Evolutionary conservation across 257 asterid species (phyloP).

Genomic region (Galeopsis tetrahit): DNA sequence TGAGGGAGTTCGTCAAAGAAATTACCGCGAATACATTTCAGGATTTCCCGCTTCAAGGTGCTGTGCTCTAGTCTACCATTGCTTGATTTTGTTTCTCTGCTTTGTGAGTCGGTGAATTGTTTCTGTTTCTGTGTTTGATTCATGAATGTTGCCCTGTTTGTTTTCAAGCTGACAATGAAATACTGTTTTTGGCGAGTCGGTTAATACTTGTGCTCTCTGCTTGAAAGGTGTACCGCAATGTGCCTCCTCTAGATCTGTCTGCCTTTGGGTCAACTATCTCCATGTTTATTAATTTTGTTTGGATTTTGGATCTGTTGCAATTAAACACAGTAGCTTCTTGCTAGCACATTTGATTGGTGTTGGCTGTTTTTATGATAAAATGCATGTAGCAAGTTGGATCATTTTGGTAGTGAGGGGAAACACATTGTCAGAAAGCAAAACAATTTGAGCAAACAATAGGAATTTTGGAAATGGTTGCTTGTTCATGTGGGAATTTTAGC

Average conservation of each 20-base stretch:
- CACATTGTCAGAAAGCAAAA: background rate
- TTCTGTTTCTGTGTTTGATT: constrained; percentile 15
- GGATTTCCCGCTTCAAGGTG: constrained; percentile 84
- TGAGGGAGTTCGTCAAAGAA: constrained; percentile 80
- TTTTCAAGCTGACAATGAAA: constrained; percentile 6
- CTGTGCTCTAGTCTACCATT: constrained; percentile 31
- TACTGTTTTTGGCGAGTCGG: background rate
- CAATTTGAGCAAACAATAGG: constrained; percentile 23
- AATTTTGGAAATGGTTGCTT: constrained; percentile 24
- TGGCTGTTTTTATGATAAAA: background rate
- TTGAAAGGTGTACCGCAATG: constrained; percentile 25
- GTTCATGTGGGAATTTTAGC: background rate
- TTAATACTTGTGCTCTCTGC: constrained; percentile 10
- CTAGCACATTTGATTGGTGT: constrained; percentile 1
- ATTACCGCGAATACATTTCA: constrained; percentile 66
- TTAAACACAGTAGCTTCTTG: background rate
- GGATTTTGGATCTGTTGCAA: constrained; percentile 1
- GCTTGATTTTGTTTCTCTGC: constrained; percentile 29
- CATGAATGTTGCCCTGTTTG: background rate
- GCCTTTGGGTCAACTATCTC: constrained; percentile 20
- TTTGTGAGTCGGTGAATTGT: constrained; percentile 20
- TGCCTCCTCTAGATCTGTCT: constrained; percentile 30
- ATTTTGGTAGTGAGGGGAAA: constrained; percentile 18
- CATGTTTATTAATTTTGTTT: constrained; percentile 25
- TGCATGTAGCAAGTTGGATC: constrained; percentile 20